phyloP scores from a whole-genome alignment of 352 stramenopile species.

The Phytophthora pini region DNA sequence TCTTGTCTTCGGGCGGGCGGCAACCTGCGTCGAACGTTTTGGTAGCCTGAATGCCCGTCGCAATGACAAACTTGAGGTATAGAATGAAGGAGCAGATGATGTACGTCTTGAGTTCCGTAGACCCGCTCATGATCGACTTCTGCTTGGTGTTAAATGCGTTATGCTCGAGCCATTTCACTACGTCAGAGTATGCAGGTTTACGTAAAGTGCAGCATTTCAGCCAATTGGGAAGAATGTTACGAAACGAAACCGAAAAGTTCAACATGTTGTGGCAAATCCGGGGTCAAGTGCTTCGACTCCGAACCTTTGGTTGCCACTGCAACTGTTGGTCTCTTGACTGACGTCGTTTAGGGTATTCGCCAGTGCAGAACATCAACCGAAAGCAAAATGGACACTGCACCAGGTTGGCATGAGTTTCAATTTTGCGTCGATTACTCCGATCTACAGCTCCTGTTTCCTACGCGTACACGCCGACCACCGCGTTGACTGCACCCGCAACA shows the following conservation, averaged over 20 bases:
- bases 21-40: slow-evolving; percentile 48
- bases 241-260: slow-evolving; percentile 15
- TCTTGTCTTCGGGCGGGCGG: slow-evolving; percentile 47
- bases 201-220: slow-evolving; percentile 23
- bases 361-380: slow-evolving; percentile 4
- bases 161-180: not conserved
- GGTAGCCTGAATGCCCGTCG: slow-evolving; percentile 39
- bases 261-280: slow-evolving; percentile 13
- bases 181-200: slow-evolving; percentile 27
- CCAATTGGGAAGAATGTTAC: slow-evolving; percentile 23
- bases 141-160: slow-evolving; percentile 3
- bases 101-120: slow-evolving; percentile 37
- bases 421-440: slow-evolving; percentile 10
- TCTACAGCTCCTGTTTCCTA: slow-evolving; percentile 13
- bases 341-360: slow-evolving; percentile 21
- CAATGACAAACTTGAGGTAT: slow-evolving; percentile 53
- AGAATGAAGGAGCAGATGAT: slow-evolving; percentile 42
- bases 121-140: slow-evolving; percentile 27
- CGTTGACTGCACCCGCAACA: slow-evolving; percentile 48
- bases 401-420: slow-evolving; percentile 7
- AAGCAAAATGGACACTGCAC: slow-evolving; percentile 8
- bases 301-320: slow-evolving; percentile 15
- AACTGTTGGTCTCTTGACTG: slow-evolving; percentile 18
- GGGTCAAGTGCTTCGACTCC: not conserved
- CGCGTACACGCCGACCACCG: slow-evolving; percentile 46